Conservation (phyloP, 129 eudicot genomes). For the Chrysanthemum seticuspe region DNA sequence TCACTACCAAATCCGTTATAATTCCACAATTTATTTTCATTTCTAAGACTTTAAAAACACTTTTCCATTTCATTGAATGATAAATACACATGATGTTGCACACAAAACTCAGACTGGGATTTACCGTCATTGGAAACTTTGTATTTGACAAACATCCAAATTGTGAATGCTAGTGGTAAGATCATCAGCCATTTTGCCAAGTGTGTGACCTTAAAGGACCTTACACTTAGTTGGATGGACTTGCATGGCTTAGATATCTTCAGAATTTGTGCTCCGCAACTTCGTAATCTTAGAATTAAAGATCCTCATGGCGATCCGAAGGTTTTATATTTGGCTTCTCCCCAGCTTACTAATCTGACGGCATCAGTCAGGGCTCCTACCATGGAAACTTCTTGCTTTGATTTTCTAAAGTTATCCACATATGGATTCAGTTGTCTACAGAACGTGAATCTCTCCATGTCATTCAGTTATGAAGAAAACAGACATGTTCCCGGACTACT, state of each 20-base stretch:
- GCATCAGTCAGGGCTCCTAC: not conserved
- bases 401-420: not conserved
- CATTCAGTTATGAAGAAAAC: not conserved
- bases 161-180: not conserved
- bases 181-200: not conserved
- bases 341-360: not conserved
- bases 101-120: not conserved
- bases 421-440: not conserved
- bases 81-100: not conserved
- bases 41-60: not conserved
- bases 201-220: not conserved
- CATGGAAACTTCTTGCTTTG: not conserved
- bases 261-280: not conserved
- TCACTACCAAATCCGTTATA: not conserved
- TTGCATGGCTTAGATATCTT: not conserved
- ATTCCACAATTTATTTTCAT: not conserved
- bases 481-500: not conserved
- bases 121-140: not conserved
- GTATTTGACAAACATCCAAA: not conserved
- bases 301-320: not conserved
- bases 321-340: not conserved
- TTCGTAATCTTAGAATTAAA: not conserved
- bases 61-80: not conserved
- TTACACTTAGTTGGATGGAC: not conserved
- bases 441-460: not conserved